Base-by-base conservation (phyloP, 164 flowering plant genomes). In the Annona cherimola region DNA sequence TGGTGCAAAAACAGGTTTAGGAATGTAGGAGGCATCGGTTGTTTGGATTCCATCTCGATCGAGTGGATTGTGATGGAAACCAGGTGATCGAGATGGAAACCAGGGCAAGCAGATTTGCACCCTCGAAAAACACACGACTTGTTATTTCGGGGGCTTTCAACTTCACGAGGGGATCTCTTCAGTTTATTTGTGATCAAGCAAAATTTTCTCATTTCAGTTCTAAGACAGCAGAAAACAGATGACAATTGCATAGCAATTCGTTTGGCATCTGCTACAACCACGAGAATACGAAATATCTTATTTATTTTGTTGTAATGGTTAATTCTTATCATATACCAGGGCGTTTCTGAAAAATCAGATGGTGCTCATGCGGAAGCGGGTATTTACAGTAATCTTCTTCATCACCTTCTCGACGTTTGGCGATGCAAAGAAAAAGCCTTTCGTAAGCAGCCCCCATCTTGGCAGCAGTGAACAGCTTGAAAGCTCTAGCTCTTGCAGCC, bases 371-470 rank as follows among this genome's bases (percentile, higher is more conserved):
- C 40, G 42, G 67, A 3, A 41, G 70, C 63, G 69, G 72, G 40
- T 70, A 57, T 6, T 16, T 73, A 64, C 81, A 79, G 57, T 73
- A 76, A 55, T 73, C 72, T 44, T 60, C 50, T 19, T 43, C 62
- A 14, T 65, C 44, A 60, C 46, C 40, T 26, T 26, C 44, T 20
- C 46, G 50, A 42, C 70, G 81, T 61, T 82, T 79, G 69, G 84
- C 83, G n/a, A 91, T 87, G 78, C 97, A 89, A 41, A 86, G 86
- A 69, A 89, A 88, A 0, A 91, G 82, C 74, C 89, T 83, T 73
- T 91, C 94, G 79, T 87, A 89, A 4, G 93, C 88, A 44, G 83
- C 85, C 20, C 81, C 82, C 97, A 89, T 91, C 63, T 91, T 89
- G n/a, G 84, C 81, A 11, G 97, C 93, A 71, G 92, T 85, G 76